Evolutionary conservation across 2,329 filamentous ascomycete genomes (phyloP).

Genomic region (Ophiostoma triangulosporum): DNA sequence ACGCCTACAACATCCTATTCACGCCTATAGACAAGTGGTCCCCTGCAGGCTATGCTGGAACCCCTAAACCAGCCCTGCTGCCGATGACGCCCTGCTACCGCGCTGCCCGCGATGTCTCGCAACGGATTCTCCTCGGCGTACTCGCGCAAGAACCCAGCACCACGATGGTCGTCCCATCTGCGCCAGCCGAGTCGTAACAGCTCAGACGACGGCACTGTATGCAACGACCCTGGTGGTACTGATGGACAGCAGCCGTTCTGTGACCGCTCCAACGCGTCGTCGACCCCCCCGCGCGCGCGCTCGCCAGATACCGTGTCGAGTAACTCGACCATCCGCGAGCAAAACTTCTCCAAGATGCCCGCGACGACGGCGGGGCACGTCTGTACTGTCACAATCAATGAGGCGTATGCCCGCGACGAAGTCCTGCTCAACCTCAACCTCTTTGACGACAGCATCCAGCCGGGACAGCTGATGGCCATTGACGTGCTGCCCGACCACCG

Average conservation of each 20-base stretch:
- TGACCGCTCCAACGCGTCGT: neutral
- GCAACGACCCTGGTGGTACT: neutral
- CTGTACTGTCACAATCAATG: conserved; percentile 49
- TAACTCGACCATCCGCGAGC: conserved; percentile 32
- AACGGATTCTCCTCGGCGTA: conserved; percentile 27
- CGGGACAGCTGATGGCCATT: conserved; percentile 62
- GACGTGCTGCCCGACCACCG: conserved; percentile 35
- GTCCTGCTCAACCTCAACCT: conserved; percentile 65
- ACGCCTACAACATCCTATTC: neutral
- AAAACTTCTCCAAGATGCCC: conserved; percentile 15
- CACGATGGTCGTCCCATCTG: conserved; percentile 38
- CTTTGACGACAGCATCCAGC: conserved; percentile 48
- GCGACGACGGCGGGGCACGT: conserved; percentile 28
- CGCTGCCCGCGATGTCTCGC: conserved; percentile 24
- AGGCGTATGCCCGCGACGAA: conserved; percentile 64
- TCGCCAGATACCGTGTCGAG: conserved; percentile 38
- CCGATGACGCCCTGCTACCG: conserved; percentile 6
- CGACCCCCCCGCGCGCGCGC: conserved; percentile 13
- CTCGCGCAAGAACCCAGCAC: conserved; percentile 26
- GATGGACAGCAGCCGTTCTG: conserved; percentile 16
- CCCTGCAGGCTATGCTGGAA: neutral
- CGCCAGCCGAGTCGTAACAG: conserved; percentile 37
- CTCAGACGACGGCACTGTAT: conserved; percentile 22
- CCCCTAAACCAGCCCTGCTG: neutral
- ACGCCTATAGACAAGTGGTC: neutral